Evolutionary conservation across 176 grass and related monocot species (phyloP), one percentile per base, ranked within the genome.

Genomic region (Aegilops tauschii): DNA sequence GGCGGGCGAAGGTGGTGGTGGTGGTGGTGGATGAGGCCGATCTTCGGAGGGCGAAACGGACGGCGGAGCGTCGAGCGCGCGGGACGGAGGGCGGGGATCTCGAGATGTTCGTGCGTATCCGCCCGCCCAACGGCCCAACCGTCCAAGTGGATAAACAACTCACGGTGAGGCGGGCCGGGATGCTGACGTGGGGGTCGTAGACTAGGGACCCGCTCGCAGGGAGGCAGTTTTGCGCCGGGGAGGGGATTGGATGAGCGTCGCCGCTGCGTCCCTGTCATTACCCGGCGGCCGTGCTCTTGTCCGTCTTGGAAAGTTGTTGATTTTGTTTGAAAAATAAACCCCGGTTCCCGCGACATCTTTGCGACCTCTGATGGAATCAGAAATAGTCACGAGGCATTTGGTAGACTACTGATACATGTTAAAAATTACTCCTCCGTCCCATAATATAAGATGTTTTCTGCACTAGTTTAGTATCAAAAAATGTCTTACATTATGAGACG

Each of bases 141-240:
- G 80, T 52, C 74, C 89, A 91, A 91, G 81, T 91, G 89, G 89
- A 91, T 91, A 87, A 84, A 68, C 58, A 21, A 84, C 74, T 62
- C 68, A 71, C 44, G 81, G 45, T 59, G 80, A 47, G 23, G 74
- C 40, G 56, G 83, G 79, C 74, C 65, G 54, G 12, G 76, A 88
- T 30, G 89, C 86, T 88, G 82, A 85, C 69, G 77, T 88, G 69
- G 85, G 77, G 9, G 11, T 0, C 32, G 32, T 34, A 34, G 32
- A 34, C 32, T 5, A 5, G 1, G 80, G 81, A 1, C 81, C 85
- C 36, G 0, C 21, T 0, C 16, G 34, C 81, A 76, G 80, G 0
- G 79, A 62, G 14, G 12, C 25, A 11, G 4, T 47, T 52, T 69
- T 49, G 18, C 18, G 42, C 3, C 3, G 80, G 6, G 29, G 17